Base-by-base conservation (phyloP, 2,329 filamentous ascomycete species). In the Cytospora mali region DNA sequence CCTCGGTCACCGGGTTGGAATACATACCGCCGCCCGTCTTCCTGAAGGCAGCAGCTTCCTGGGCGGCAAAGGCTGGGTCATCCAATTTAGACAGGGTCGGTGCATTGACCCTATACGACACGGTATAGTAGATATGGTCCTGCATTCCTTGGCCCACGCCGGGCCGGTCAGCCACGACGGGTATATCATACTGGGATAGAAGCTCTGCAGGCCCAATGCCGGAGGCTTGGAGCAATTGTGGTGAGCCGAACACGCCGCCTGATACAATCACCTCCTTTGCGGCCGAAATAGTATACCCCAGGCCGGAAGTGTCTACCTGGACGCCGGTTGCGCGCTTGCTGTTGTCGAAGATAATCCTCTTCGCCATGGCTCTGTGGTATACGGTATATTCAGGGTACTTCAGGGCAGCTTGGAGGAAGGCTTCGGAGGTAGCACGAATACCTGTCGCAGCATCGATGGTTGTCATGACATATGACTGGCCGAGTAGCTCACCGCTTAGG, bases 221-320 rank as follows among this genome's bases (percentile, higher is more conserved):
- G 0, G 70, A 71, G 2, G 72, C 67, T 68, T 71, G 70, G 5
- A 73, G 66, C 21, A 73, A 67, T 58, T 79, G 77, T 0, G 77
- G 78, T 1, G 74, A 77, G 49, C 76, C 75, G 62, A 78, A 78
- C 3, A 72, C 71, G 21, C 78, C 78, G 0, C 76, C 77, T 0
- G 77, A 77, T 0, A 80, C 59, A 27, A 81, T 77, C 27, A 80
- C 75, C 65, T 80, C 78, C 48, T 67, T 4, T 7, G n/a, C 42
- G 60, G 60, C 60, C 2, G 28, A 33, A 5, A 54, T 25, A 11
- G n/a, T 18, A 23, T 54, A 54, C 1, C 29, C 11, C 6, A 23
- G 13, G 2, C 60, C 60, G 7, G 53, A 53, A 2, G 60, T 62
- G 25, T 57, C 53, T 6, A 54, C 33, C 5, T 33, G 51, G 21